Base-by-base conservation (phyloP, 2,329 filamentous ascomycete genomes). In the Coniochaeta sp. region DNA sequence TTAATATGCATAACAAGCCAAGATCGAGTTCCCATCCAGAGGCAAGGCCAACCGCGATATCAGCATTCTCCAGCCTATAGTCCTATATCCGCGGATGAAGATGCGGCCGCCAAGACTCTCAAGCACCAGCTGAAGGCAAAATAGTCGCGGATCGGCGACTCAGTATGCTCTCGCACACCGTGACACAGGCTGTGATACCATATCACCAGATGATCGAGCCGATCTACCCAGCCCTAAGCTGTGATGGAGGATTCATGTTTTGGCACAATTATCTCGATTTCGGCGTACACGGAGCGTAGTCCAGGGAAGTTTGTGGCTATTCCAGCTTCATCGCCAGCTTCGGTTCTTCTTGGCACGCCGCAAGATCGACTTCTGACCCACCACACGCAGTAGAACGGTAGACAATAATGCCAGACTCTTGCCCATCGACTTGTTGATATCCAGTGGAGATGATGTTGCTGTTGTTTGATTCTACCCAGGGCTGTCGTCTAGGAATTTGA, bases 1-100 rank as follows among this genome's bases (percentile, higher is more conserved):
- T 72, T 70, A 71, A 70, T 70, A 72, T 65, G 66, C 65, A 66
- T 66, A 54, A 57, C 61, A 66, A 63, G 65, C 61, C 64, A 66
- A 67, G 63, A 58, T 55, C 56, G 59, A 64, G 30, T 36, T 38
- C 9, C 28, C 32, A 16, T 63, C 62, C 44, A 57, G 22, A n/a
- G 52, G 57, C 59, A 64, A 57, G 57, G 59, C 42, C n/a, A 50
- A 61, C 63, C 55, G 59, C 61, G 64, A 65, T 50, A n/a, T 24
- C 6, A 47, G 17, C 4, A 9, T 26, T 14, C 30, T 22, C 12
- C 22, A 8, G 3, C 26, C 19, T 24, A n/a, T 14, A 12, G 22
- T 26, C 12, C 22, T 52, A 52, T 52, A 30, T 28, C 24, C 30
- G 47, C 10, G 17, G 16, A 24, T 8, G 19, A 44, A 4, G 16